phyloP scores from a whole-genome alignment of 2,329 filamentous ascomycete genomes.

The Stachybotrys echinatus region DNA sequence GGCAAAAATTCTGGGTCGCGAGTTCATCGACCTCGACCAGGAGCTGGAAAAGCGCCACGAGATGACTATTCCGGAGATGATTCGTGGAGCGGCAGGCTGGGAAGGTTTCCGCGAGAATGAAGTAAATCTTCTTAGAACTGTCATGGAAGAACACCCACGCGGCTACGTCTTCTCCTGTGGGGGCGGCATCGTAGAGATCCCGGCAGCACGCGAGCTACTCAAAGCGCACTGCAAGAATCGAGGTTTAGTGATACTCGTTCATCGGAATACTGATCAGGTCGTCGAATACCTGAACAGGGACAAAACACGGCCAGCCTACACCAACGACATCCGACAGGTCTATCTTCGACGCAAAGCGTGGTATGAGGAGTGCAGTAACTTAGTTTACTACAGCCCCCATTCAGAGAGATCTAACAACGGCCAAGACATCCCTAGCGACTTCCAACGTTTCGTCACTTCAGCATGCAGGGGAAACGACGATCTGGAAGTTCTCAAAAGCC shows the following conservation, averaged over 20 bases:
- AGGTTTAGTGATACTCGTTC: constrained; percentile 81
- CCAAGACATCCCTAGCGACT: constrained; percentile 25
- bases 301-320: constrained; percentile 86
- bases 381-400: constrained; percentile 83
- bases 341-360: constrained; percentile 85
- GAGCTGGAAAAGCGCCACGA: constrained; percentile 73
- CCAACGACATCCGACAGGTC: constrained; percentile 86
- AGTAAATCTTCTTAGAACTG: constrained; percentile 64
- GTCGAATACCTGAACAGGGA: constrained; percentile 85
- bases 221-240: constrained; percentile 67
- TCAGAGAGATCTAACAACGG: constrained; percentile 20
- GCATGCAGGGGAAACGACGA: constrained; percentile 38
- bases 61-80: constrained; percentile 80
- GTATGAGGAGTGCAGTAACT: constrained; percentile 91
- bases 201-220: constrained; percentile 72
- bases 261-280: constrained; percentile 81
- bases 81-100: constrained; percentile 70
- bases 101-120: constrained; percentile 81
- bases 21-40: constrained; percentile 80
- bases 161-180: constrained; percentile 89
- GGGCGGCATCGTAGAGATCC: constrained; percentile 84
- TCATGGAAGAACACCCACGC: constrained; percentile 67
- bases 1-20: constrained; percentile 66
- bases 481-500: constrained; percentile 36
- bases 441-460: constrained; percentile 30